phyloP scores from a whole-genome alignment of 2,329 filamentous ascomycete genomes.

The Botrytis medusae region DNA sequence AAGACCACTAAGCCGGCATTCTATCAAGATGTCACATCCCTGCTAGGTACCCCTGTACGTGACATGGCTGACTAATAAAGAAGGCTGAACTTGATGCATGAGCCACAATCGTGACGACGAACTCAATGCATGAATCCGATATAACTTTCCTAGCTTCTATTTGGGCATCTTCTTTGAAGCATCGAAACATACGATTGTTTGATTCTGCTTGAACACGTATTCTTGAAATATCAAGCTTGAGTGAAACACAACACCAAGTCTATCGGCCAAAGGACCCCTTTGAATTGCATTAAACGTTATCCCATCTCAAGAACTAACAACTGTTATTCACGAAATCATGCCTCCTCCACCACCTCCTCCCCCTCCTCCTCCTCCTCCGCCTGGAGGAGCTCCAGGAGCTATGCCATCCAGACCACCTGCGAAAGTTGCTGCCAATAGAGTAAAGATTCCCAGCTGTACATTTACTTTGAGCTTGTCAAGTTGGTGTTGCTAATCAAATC shows the following conservation, averaged over 20 bases:
- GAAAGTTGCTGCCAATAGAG: conserved; percentile 55
- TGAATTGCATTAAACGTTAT: neutral
- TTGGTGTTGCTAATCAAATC: conserved; percentile 32
- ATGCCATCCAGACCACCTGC: conserved; percentile 60
- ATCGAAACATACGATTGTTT: neutral
- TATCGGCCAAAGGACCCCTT: neutral
- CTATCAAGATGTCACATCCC: neutral
- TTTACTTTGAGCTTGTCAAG: conserved; percentile 31
- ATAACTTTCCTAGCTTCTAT: conserved; percentile 19
- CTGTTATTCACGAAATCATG: conserved; percentile 36
- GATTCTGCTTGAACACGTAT: neutral
- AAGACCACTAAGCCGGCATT: neutral
- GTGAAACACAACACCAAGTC: neutral
- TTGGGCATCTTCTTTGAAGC: conserved; percentile 11
- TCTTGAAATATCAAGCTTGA: neutral
- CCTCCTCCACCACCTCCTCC: conserved; percentile 68
- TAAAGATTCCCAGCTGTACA: conserved; percentile 47
- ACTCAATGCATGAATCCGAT: conserved; percentile 14
- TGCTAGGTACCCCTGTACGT: neutral
- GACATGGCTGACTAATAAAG: conserved; percentile 19
- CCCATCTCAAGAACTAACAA: neutral
- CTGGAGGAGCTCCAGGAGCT: conserved; percentile 55
- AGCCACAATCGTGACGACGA: conserved; percentile 28
- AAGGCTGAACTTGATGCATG: conserved; percentile 24
- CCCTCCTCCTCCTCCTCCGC: conserved; percentile 45